These are phyloP conservation scores for Entomortierella beljakovae DNA, from an alignment of 192 early-diverging fungal species.

Conservation along the genomic window DNA sequence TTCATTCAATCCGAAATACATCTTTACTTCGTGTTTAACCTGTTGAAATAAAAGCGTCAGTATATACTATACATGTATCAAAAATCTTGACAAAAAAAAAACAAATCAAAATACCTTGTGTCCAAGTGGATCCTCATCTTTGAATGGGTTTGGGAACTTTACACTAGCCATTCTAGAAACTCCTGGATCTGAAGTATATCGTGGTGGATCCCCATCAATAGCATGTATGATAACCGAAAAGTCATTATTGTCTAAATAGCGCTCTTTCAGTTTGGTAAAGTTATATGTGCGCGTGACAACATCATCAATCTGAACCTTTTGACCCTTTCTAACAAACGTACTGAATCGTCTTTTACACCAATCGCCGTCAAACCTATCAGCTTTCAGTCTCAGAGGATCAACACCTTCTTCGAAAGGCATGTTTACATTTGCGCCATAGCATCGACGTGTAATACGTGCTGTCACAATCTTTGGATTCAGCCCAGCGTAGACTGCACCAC, in stretches of 20 bases:
- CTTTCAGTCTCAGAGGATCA: constrained; percentile 3
- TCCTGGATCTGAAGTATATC: background rate
- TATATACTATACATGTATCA: too few species aligned
- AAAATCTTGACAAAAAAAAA: background rate
- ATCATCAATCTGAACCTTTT: constrained; percentile 3
- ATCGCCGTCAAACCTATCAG: constrained; percentile 1
- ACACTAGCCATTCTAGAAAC: background rate
- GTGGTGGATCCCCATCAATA: background rate
- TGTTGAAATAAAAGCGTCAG: background rate
- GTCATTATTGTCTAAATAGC: background rate
- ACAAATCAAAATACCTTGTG: background rate
- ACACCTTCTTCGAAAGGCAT: background rate
- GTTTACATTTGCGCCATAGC: constrained; percentile 7
- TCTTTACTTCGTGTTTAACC: background rate
- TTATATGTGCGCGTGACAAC: too few species aligned
- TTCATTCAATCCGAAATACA: background rate
- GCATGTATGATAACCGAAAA: background rate
- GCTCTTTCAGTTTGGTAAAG: background rate
- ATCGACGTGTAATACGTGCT: constrained; percentile 26
- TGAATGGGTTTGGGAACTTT: background rate
- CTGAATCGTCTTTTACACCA: constrained; percentile 16
- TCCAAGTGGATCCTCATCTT: background rate
- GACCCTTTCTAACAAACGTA: constrained; percentile 22
- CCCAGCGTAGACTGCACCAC: constrained; percentile 63
- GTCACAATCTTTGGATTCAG: constrained; percentile 48